These are phyloP conservation scores for Daedaleopsis nitida DNA, from an alignment of 768 basidiomycete species.

Conservation along the genomic window DNA sequence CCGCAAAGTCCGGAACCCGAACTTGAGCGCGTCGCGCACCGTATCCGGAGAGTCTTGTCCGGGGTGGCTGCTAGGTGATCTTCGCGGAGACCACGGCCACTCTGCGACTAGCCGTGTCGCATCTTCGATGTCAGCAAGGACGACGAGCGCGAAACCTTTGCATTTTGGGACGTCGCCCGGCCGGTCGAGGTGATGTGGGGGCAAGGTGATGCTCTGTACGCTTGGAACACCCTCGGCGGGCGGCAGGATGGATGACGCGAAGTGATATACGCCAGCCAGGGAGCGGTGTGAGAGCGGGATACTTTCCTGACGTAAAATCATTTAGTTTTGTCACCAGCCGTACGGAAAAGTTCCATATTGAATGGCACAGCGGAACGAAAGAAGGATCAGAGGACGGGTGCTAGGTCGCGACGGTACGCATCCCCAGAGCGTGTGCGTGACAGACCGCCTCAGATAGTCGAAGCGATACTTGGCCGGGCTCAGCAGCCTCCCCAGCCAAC, in stretches of 20 bases:
- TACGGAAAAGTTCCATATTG: neutral
- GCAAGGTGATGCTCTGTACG: constrained; percentile 45
- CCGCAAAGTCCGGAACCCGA: constrained; percentile 58
- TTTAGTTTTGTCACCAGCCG: too few relatives aligned
- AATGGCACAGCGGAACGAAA: too few relatives aligned
- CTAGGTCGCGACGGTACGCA: too few relatives aligned
- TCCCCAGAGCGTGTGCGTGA: too few relatives aligned
- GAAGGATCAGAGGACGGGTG: too few relatives aligned
- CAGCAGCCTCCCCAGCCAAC: too few relatives aligned
- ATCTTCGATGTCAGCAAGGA: constrained; percentile 45
- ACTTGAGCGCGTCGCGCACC: constrained; percentile 49
- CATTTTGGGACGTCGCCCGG: constrained; percentile 55
- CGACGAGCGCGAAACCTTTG: constrained; percentile 79
- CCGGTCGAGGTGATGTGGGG: constrained; percentile 64
- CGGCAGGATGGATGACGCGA: constrained; percentile 32
- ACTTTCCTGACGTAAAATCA: constrained; percentile 58
- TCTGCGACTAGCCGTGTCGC: constrained; percentile 42
- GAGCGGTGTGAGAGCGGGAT: constrained; percentile 59
- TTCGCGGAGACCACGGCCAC: constrained; percentile 64
- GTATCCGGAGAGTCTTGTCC: neutral
- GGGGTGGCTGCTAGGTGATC: neutral
- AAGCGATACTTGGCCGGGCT: too few relatives aligned
- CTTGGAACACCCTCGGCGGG: constrained; percentile 42
- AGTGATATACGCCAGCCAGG: constrained; percentile 49
- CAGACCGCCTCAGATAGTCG: too few relatives aligned